Evolutionary conservation across 148 eudicot species (phyloP).

Genomic region (Camellia lanceoleosa): DNA sequence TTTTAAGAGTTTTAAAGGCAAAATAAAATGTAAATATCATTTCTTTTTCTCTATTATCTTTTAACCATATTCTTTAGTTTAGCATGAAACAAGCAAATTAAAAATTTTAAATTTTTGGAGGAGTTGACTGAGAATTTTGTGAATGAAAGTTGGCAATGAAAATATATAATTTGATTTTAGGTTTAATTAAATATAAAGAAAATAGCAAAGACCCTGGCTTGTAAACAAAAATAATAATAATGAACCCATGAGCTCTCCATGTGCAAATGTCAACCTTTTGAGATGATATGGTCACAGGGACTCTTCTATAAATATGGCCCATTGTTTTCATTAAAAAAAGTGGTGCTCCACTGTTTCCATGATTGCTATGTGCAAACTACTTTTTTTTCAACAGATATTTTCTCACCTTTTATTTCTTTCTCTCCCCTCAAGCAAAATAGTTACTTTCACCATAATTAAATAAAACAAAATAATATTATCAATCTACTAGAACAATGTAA

Average conservation of each 20-base stretch:
- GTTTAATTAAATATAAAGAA: not conserved
- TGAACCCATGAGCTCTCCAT: constrained; percentile 24
- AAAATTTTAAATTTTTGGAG: no score
- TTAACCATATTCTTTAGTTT: no score
- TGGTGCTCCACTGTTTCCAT: constrained; percentile 16
- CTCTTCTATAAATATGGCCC: constrained; percentile 11
- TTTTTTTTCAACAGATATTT: constrained; percentile 8
- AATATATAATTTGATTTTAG: not conserved
- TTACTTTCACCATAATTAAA: not conserved
- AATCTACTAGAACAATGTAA: no score
- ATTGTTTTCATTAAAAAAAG: not conserved
- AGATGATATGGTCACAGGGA: constrained; percentile 15
- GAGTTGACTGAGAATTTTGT: no score
- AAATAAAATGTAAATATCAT: no score
- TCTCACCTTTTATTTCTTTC: not conserved
- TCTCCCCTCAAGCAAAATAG: constrained; percentile 12
- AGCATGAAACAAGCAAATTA: no score
- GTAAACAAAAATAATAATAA: no score
- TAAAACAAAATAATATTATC: no score
- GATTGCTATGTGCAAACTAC: not conserved
- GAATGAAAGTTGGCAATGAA: not conserved
- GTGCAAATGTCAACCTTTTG: constrained; percentile 23
- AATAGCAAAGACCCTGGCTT: not conserved
- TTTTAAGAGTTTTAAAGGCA: no score
- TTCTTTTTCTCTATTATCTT: no score